Evolutionary conservation across 1,284 basidiomycete species (phyloP).

Genomic region (Leucoagaricus sp.): DNA sequence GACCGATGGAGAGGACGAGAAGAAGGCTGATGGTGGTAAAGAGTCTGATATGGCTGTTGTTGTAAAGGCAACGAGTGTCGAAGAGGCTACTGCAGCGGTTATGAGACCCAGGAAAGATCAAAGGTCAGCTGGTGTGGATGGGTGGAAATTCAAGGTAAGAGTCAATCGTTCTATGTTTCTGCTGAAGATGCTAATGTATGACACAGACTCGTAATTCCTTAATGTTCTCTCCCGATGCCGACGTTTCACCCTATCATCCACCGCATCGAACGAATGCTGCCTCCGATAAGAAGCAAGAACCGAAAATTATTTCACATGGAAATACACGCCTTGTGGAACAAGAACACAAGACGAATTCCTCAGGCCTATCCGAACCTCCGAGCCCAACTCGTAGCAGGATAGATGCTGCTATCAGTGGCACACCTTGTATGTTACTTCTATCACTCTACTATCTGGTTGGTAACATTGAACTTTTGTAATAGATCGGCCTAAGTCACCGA

Average conservation of each 20-base stretch:
- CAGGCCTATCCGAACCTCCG: conserved; percentile 61
- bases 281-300: conserved; percentile 39
- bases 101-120: conserved; percentile 78
- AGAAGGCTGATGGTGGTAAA: conserved; percentile 31
- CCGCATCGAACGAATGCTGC: conserved; percentile 20
- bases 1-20: conserved; percentile 13
- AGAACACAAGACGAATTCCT: conserved; percentile 44
- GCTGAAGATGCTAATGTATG: conserved; percentile 11
- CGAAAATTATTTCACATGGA: conserved; percentile 71
- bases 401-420: conserved; percentile 85
- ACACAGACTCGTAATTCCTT: conserved; percentile 83
- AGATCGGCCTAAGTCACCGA: conserved; percentile 65
- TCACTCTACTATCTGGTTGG: conserved; percentile 11
- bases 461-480: conserved; percentile 16
- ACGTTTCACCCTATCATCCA: conserved; percentile 75
- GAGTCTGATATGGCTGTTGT: conserved; percentile 31
- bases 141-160: conserved; percentile 86
- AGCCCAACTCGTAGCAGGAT: conserved; percentile 89
- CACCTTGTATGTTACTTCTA: conserved; percentile 55
- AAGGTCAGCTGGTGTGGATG: conserved; percentile 70
- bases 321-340: conserved; percentile 82
- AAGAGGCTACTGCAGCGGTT: conserved; percentile 51
- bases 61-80: conserved; percentile 31
- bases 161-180: conserved; percentile 2
- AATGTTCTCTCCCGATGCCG: conserved; percentile 92